phyloP scores from a whole-genome alignment of 2,329 filamentous ascomycete species.

The Colletotrichum sp. region DNA sequence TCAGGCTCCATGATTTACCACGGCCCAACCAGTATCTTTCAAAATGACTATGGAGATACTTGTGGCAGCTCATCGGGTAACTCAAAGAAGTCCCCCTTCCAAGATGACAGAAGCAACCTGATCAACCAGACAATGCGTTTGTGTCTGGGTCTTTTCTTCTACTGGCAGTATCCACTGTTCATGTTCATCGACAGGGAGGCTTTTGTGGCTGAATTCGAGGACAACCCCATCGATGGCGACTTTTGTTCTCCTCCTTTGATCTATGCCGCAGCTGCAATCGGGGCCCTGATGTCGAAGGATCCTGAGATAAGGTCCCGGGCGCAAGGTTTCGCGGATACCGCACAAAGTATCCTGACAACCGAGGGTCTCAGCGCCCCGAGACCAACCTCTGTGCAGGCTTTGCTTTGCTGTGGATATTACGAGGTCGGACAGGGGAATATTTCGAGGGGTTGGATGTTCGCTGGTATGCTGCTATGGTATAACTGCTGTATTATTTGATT shows the following conservation, averaged over 20 bases:
- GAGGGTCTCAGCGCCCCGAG: constrained; percentile 24
- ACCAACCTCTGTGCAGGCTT: constrained; percentile 28
- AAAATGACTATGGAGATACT: neutral
- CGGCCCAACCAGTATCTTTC: constrained; percentile 30
- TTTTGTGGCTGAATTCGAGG: constrained; percentile 22
- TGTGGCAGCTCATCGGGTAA: neutral
- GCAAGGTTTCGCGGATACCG: constrained; percentile 20
- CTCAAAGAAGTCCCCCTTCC: neutral
- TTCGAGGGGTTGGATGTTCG: constrained; percentile 29
- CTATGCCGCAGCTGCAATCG: constrained; percentile 25
- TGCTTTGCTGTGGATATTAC: constrained; percentile 30
- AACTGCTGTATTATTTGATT: neutral
- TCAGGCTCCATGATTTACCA: constrained; percentile 19
- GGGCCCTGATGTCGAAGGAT: constrained; percentile 24
- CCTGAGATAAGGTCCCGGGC: neutral
- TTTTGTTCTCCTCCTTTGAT: constrained; percentile 30
- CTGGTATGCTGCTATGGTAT: no score
- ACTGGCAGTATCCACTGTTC: constrained; percentile 32
- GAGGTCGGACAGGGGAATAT: constrained; percentile 30
- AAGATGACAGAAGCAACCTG: neutral
- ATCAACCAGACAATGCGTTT: neutral
- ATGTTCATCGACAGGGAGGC: constrained; percentile 34
- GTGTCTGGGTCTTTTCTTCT: constrained; percentile 28
- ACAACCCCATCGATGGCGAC: constrained; percentile 19
- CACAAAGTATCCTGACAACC: constrained; percentile 28